Evolutionary conservation across 2,329 filamentous ascomycete species (phyloP).

Genomic region (Aspergillus tanneri): DNA sequence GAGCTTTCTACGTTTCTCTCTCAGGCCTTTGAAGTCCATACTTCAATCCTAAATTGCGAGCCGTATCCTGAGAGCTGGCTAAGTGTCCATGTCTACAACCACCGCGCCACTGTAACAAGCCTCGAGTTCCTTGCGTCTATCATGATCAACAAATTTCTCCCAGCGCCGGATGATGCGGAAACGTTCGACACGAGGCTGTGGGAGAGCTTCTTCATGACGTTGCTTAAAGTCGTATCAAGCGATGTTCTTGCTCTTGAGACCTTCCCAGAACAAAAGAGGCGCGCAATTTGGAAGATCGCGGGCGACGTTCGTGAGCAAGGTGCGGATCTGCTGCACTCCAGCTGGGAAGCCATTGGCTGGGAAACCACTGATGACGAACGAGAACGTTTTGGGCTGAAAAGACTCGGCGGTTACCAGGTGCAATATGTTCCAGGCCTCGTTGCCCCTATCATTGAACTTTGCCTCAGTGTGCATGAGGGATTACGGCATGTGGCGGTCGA

Average conservation of each 20-base stretch:
- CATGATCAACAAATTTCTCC: conserved; percentile 78
- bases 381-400: conserved; percentile 71
- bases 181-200: conserved; percentile 89
- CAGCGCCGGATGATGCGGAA: conserved; percentile 86
- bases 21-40: conserved; percentile 77
- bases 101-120: conserved; percentile 82
- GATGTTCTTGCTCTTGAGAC: conserved; percentile 87
- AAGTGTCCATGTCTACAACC: conserved; percentile 88
- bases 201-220: conserved; percentile 86
- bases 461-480: conserved; percentile 91
- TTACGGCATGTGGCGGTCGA: conserved; percentile 86
- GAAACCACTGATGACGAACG: conserved; percentile 80
- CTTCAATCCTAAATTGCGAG: conserved; percentile 84
- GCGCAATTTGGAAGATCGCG: conserved; percentile 98
- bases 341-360: conserved; percentile 97
- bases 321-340: conserved; percentile 76
- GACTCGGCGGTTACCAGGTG: conserved; percentile 94
- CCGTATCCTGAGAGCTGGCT: conserved; percentile 89
- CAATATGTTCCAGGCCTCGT: conserved; percentile 95
- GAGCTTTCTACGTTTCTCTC: conserved; percentile 74
- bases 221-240: conserved; percentile 86
- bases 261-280: conserved; percentile 92
- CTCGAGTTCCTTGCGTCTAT: conserved; percentile 79
- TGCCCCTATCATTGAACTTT: conserved; percentile 87
- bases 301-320: conserved; percentile 92